Percentiles rank a stretch among this genome's conserved stretches.
phyloP scores from a whole-genome alignment of 2,329 filamentous ascomycete species.

The Colletotrichum euphorbiae region DNA sequence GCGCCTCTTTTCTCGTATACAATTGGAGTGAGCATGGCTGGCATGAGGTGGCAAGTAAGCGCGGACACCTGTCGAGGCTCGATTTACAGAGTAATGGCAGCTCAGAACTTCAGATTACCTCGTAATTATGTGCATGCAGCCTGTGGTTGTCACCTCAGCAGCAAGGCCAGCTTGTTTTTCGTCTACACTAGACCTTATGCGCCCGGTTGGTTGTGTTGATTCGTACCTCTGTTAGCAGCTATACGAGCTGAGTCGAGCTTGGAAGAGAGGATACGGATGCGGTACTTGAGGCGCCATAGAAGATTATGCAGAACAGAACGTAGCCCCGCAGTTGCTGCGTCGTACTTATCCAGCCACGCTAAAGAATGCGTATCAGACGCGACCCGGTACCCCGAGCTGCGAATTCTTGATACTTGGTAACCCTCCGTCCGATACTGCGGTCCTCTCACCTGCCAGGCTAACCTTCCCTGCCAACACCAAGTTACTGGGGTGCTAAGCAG shows the following conservation, averaged over 20 bases:
- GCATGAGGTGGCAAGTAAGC: too few relatives aligned
- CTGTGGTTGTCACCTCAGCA: neutral
- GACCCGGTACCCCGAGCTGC: neutral
- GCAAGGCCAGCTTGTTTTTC: conserved; percentile 7
- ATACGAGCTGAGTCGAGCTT: conserved; percentile 36
- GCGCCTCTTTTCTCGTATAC: neutral
- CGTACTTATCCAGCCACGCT: conserved; percentile 24
- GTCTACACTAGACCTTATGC: conserved; percentile 20
- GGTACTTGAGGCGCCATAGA: neutral
- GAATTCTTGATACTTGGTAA: too few relatives aligned
- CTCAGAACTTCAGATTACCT: conserved; percentile 19
- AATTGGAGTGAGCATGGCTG: neutral
- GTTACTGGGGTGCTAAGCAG: conserved; percentile 12
- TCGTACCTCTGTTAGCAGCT: conserved; percentile 35
- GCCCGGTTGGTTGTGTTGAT: neutral
- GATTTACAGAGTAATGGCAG: conserved; percentile 22
- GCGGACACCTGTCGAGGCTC: neutral
- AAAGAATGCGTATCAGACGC: conserved; percentile 8
- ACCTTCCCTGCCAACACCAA: conserved; percentile 26
- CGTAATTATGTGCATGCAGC: neutral
- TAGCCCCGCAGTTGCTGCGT: conserved; percentile 24
- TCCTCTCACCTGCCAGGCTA: neutral
- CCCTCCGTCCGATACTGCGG: too few relatives aligned
- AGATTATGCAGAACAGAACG: rapidly evolving
- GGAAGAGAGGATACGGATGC: neutral